Conservation (phyloP, 2,329 filamentous ascomycete species). For the Xylaria sp. region DNA sequence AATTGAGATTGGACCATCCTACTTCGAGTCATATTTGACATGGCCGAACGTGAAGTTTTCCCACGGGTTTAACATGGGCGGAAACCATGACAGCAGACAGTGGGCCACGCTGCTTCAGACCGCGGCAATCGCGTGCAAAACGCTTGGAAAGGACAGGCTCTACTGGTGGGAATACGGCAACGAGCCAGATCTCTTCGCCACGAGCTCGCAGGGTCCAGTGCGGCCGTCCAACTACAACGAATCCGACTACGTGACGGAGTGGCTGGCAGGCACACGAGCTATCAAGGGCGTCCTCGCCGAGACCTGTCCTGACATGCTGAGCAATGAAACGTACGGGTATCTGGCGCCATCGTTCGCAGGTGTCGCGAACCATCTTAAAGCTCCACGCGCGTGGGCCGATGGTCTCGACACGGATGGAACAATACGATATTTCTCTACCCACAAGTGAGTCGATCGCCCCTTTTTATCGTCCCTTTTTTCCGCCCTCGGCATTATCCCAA, state of each 20-base stretch:
- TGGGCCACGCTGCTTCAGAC: slow-evolving; percentile 64
- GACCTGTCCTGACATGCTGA: slow-evolving; percentile 61
- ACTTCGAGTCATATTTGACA: slow-evolving; percentile 70
- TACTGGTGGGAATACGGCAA: slow-evolving; percentile 72
- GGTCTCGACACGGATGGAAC: slow-evolving; percentile 61
- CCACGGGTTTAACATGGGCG: slow-evolving; percentile 70
- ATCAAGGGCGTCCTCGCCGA: slow-evolving; percentile 59
- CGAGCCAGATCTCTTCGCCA: slow-evolving; percentile 69
- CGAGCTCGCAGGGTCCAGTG: slow-evolving; percentile 61
- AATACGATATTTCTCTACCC: slow-evolving; percentile 65
- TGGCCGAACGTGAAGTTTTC: slow-evolving; percentile 65
- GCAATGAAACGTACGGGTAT: slow-evolving; percentile 57
- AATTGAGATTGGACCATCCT: slow-evolving; percentile 68
- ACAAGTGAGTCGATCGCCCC: slow-evolving; percentile 60
- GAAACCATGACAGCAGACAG: slow-evolving; percentile 59
- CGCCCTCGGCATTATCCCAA: neutral
- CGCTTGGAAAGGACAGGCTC: slow-evolving; percentile 61
- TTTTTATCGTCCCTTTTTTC: too few species aligned
- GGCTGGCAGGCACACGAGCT: slow-evolving; percentile 63
- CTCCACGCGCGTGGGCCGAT: slow-evolving; percentile 61
- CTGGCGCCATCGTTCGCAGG: slow-evolving; percentile 69
- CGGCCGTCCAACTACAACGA: slow-evolving; percentile 65
- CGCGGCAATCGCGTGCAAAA: slow-evolving; percentile 66
- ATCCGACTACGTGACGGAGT: slow-evolving; percentile 64
- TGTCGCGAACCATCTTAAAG: slow-evolving; percentile 60